A percentile compares a stretch with the other conserved stretches of the same genome.
phyloP scores from a whole-genome alignment of 2,329 filamentous ascomycete species.

The Graphilbum sp. region DNA sequence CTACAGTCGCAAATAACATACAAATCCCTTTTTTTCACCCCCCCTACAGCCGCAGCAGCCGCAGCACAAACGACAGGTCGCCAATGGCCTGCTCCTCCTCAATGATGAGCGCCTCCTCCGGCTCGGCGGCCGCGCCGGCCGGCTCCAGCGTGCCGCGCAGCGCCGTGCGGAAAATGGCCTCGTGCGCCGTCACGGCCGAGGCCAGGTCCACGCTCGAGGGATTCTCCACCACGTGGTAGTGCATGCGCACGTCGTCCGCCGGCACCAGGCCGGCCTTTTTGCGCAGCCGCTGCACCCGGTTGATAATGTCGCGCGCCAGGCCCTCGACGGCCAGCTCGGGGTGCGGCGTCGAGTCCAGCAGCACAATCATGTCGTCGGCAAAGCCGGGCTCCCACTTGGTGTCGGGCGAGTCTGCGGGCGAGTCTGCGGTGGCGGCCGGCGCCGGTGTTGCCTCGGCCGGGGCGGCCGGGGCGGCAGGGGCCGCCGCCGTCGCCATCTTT shows the following conservation, averaged over 20 bases:
- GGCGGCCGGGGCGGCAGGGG: not conserved
- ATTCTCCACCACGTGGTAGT: conserved; percentile 68
- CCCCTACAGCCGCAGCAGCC: conserved; percentile 6
- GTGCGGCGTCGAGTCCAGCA: conserved; percentile 62
- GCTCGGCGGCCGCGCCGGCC: conserved; percentile 38
- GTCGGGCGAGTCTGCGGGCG: not conserved
- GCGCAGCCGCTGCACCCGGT: conserved; percentile 77
- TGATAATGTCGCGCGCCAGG: conserved; percentile 79
- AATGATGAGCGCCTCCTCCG: conserved; percentile 46
- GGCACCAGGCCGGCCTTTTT: conserved; percentile 86
- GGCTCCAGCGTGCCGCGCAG: conserved; percentile 58
- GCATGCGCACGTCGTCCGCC: conserved; percentile 92
- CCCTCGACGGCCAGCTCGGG: conserved; percentile 80
- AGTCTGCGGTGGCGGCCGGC: not conserved
- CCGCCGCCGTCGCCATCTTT: not conserved
- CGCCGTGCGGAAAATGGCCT: conserved; percentile 55
- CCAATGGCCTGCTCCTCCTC: conserved; percentile 53
- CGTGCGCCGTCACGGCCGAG: conserved; percentile 52
- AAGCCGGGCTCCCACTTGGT: conserved; percentile 10
- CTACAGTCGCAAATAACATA: not conserved
- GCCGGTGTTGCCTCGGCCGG: not conserved
- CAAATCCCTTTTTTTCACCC: not conserved
- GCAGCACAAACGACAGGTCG: conserved; percentile 10
- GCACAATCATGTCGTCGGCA: conserved; percentile 58
- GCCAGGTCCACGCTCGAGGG: conserved; percentile 60